Evolutionary conservation across 208 protist species (phyloP).

Genomic region (Acanthamoeba culbertsoni): DNA sequence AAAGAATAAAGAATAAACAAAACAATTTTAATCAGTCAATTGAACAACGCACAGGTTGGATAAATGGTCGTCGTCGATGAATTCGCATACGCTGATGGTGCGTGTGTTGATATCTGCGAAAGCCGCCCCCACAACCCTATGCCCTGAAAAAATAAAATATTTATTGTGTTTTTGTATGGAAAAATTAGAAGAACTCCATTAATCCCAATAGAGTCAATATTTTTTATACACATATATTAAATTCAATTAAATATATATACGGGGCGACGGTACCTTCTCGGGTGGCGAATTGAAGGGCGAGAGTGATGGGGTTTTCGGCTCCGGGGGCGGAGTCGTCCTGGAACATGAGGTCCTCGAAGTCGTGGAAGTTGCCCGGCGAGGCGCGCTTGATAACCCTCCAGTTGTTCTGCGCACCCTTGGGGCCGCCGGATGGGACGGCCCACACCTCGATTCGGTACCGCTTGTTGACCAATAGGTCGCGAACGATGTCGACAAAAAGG

Average conservation of each 20-base stretch:
- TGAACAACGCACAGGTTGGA: conserved; percentile 71
- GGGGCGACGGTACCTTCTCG: not conserved
- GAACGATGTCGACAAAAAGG: conserved; percentile 64
- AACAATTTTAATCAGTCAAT: too few species aligned
- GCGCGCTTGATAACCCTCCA: conserved; percentile 51
- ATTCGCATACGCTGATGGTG: conserved; percentile 75
- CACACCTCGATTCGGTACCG: conserved; percentile 65
- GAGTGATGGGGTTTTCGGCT: conserved; percentile 65
- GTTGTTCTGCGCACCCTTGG: conserved; percentile 41
- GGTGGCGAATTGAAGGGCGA: conserved; percentile 70
- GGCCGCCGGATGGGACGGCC: not conserved
- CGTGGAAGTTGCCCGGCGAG: conserved; percentile 81
- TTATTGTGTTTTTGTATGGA: not conserved
- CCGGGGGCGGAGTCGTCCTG: not conserved
- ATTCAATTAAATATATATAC: not conserved
- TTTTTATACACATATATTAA: too few species aligned
- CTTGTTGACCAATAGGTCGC: conserved; percentile 64
- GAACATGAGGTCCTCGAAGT: conserved; percentile 81
- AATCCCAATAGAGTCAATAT: not conserved
- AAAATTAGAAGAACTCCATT: not conserved
- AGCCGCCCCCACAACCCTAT: conserved; percentile 73
- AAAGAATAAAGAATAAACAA: too few species aligned
- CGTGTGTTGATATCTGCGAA: conserved; percentile 75
- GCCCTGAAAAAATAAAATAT: not conserved
- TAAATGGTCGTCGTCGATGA: conserved; percentile 83